phyloP scores from a whole-genome alignment of 768 basidiomycete species.

The Termitomyces sp. region DNA sequence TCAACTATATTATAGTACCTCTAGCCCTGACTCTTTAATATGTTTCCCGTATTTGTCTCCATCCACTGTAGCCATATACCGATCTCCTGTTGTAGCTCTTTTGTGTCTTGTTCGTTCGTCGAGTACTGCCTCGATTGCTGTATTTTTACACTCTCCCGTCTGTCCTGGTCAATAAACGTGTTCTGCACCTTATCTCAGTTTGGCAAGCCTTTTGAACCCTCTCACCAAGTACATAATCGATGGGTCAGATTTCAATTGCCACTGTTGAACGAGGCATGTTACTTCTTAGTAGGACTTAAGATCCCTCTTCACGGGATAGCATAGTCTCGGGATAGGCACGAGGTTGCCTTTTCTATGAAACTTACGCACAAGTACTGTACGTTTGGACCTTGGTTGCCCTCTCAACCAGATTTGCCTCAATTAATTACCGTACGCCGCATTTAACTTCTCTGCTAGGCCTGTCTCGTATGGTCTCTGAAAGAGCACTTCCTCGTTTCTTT shows the following conservation, averaged over 20 bases:
- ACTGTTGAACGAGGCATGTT: neutral
- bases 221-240: neutral
- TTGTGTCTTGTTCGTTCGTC: neutral
- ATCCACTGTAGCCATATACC: conserved; percentile 11
- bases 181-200: neutral
- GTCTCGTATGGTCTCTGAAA: neutral
- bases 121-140: neutral
- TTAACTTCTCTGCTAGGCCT: neutral
- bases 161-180: neutral
- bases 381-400: neutral
- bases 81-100: conserved; percentile 8
- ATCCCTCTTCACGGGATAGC: neutral
- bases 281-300: neutral
- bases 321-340: neutral
- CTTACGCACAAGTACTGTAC: neutral
- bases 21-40: neutral
- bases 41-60: neutral
- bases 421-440: neutral
- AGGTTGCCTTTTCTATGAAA: neutral
- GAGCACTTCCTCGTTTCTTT: neutral
- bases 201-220: neutral
- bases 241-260: neutral
- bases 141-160: neutral
- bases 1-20: neutral
- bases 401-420: neutral